Evolutionary conservation across 805 yeast species (phyloP), one percentile per base, ranked within the genome.

Genomic region (Spathaspora hagerdaliae): DNA sequence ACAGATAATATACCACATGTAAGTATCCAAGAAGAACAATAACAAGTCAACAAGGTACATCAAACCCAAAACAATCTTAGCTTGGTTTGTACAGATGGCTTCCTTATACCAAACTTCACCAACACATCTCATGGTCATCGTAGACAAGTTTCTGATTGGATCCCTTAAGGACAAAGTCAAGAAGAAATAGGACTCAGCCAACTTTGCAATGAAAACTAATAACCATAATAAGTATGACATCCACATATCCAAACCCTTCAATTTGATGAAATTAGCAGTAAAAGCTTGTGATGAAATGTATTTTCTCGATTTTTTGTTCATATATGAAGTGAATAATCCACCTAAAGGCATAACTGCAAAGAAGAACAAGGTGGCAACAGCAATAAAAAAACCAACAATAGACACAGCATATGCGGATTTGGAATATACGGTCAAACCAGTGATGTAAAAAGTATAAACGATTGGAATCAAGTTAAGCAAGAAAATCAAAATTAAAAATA

Each of bases 11-110:
- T 94, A 94, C 99, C 99, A 94, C 85, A 94, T 80, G 69, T 89
- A 94, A 50, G 99, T 89, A 86, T 94, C 99, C 78, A 94, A 79
- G 83, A 94, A 94, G 86, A 94, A 94, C 71, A 94, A 79, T 58
- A 94, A 75, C 78, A 95, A 75, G 73, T 94, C 99, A 42, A 96
- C 92, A 49, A 86, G 82, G 56, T 79, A 82, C 96, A 94, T 92
- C 73, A 94, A 75, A 64, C 96, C 97, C 63, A 94, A 75, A 37
- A 89, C 90, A 59, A 95, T 83, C 63, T 81, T 85, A 19, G 96
- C 85, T 72, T 94, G 99, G 48, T 87, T 88, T 52, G 68, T 74
- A 77, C 99, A 94, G 47, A 91, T 71, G 33, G 61, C 70, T 58
- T 71, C 72, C 43, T 86, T 87, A 70, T 83, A 91, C 95, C 96